phyloP scores from a whole-genome alignment of 352 stramenopile species.

The Blastocystis sp. region DNA sequence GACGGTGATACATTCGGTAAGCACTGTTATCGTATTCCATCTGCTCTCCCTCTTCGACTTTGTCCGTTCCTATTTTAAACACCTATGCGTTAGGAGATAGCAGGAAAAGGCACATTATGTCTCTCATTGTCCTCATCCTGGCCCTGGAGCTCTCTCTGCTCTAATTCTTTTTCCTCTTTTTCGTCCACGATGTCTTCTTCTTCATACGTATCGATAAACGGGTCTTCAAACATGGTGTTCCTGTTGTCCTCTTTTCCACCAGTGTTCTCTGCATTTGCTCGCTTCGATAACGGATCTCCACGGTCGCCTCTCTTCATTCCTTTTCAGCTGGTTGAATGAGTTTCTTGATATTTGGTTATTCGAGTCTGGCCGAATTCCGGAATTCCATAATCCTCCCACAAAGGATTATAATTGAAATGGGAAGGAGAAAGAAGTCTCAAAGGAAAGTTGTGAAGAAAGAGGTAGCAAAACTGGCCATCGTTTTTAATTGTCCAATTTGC shows the following conservation, averaged over 20 bases:
- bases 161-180: conserved; percentile 70
- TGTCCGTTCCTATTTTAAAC: conserved; percentile 85
- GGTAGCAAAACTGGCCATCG: conserved; percentile 42
- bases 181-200: conserved; percentile 81
- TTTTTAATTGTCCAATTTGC: conserved; percentile 61
- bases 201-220: conserved; percentile 79
- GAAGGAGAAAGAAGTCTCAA: conserved; percentile 57
- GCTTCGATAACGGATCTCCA: not conserved
- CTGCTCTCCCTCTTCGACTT: conserved; percentile 82
- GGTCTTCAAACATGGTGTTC: conserved; percentile 78
- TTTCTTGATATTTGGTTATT: conserved; percentile 73
- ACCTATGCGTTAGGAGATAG: conserved; percentile 70
- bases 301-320: not conserved
- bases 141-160: conserved; percentile 67
- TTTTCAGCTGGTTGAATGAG: conserved; percentile 22
- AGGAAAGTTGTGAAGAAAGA: conserved; percentile 59
- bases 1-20: conserved; percentile 98
- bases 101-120: not conserved
- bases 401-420: conserved; percentile 28
- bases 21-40: conserved; percentile 95
- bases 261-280: not conserved
- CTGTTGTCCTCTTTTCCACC: conserved; percentile 70
- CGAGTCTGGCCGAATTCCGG: not conserved
- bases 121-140: conserved; percentile 64
- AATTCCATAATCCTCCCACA: not conserved